These are phyloP conservation scores for Pyropia haitanensis DNA, from an alignment of 23 red algal genomes.

Conservation along the genomic window DNA sequence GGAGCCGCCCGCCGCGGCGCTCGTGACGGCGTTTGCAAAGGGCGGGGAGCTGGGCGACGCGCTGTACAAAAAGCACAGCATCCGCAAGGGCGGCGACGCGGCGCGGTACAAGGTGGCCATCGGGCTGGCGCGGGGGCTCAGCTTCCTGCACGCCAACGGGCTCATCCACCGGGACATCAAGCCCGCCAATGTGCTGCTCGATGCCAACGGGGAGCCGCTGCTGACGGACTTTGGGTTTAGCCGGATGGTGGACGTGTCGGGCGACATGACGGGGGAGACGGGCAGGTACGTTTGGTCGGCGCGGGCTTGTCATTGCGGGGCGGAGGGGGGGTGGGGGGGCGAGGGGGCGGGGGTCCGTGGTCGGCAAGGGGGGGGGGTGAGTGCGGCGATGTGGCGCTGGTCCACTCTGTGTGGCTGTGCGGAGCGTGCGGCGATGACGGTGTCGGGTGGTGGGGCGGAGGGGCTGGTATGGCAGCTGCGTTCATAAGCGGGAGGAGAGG, in stretches of 20 bases:
- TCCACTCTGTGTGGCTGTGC: too few species aligned
- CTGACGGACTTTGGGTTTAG: constrained; percentile 94
- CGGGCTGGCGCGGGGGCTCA: constrained; percentile 64
- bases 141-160: constrained; percentile 58
- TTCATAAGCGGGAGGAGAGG: too few species aligned
- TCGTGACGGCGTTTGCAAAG: constrained; percentile 73
- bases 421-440: too few species aligned
- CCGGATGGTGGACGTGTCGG: constrained; percentile 61
- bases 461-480: too few species aligned
- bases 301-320: neutral
- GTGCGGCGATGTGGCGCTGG: too few species aligned
- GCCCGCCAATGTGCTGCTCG: constrained; percentile 81
- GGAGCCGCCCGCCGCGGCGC: constrained; percentile 50
- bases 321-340: neutral
- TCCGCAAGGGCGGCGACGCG: constrained; percentile 46
- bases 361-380: too few species aligned
- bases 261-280: constrained; percentile 85
- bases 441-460: too few species aligned
- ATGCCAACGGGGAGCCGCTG: constrained; percentile 54
- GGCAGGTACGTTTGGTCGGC: constrained; percentile 5
- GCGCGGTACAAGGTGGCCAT: constrained; percentile 64
- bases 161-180: constrained; percentile 91
- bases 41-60: constrained; percentile 77
- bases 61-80: constrained; percentile 47
- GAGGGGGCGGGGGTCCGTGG: too few species aligned